phyloP scores from a whole-genome alignment of 2,329 filamentous ascomycete genomes.

The Tolypocladium cylindrosporum region DNA sequence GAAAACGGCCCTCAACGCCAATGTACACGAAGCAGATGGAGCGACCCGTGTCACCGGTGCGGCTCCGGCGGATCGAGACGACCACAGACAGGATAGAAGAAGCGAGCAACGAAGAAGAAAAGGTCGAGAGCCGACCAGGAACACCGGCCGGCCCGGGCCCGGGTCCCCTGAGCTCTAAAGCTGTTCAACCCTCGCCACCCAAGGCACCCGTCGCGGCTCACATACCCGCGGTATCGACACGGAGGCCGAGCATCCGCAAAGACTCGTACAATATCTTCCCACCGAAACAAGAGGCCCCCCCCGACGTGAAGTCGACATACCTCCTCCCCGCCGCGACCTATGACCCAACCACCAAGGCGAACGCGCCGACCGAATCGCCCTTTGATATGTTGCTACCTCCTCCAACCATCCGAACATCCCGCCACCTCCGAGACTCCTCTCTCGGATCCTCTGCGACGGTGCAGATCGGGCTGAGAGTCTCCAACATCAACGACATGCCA shows the following conservation, averaged over 20 bases:
- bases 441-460: slow-evolving; percentile 57
- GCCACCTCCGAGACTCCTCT: slow-evolving; percentile 51
- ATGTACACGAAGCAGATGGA: slow-evolving; percentile 11
- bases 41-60: slow-evolving; percentile 7
- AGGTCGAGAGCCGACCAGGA: neutral
- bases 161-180: neutral
- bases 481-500: slow-evolving; percentile 43
- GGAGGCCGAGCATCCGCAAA: neutral
- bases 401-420: slow-evolving; percentile 27
- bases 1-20: slow-evolving; percentile 2
- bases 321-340: slow-evolving; percentile 25
- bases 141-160: neutral
- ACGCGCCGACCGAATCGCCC: neutral
- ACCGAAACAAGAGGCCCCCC: slow-evolving; percentile 1
- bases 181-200: neutral
- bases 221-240: neutral
- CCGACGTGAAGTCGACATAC: slow-evolving; percentile 17
- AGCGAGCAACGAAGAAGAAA: neutral
- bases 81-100: neutral
- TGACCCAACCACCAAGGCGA: slow-evolving; percentile 1
- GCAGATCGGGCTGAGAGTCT: slow-evolving; percentile 61
- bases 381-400: slow-evolving; percentile 26
- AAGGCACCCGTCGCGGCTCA: neutral
- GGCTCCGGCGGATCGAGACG: neutral
- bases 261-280: slow-evolving; percentile 8